A percentile compares a stretch with the other conserved stretches of the same genome.
These are phyloP conservation scores for Malassezia globosa DNA, from an alignment of 1,284 basidiomycete genomes.

Conservation along the genomic window DNA sequence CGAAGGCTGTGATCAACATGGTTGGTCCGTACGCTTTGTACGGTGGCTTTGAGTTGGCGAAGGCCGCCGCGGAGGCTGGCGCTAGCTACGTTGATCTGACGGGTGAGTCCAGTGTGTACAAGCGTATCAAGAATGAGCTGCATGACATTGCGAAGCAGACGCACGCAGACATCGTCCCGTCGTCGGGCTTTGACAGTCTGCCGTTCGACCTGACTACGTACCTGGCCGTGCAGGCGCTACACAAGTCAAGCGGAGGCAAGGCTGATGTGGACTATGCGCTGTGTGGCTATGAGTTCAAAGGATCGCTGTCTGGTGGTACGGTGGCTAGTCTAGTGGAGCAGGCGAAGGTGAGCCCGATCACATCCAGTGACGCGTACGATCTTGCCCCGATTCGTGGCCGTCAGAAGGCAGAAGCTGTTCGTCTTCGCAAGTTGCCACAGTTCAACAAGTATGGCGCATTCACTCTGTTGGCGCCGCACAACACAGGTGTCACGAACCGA, in stretches of 20 bases:
- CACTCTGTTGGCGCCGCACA: slow-evolving; percentile 58
- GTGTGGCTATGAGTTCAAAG: slow-evolving; percentile 50
- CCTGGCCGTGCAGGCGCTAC: slow-evolving; percentile 53
- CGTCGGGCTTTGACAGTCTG: slow-evolving; percentile 60
- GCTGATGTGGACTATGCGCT: slow-evolving; percentile 21
- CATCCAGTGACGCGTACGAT: slow-evolving; percentile 54
- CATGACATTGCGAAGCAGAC: slow-evolving; percentile 61
- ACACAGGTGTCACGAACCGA: slow-evolving; percentile 63
- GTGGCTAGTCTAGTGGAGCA: slow-evolving; percentile 53
- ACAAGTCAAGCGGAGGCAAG: slow-evolving; percentile 48
- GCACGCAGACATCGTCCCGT: slow-evolving; percentile 59
- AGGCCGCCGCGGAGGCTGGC: slow-evolving; percentile 53
- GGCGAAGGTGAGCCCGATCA: slow-evolving; percentile 49
- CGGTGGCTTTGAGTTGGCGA: slow-evolving; percentile 40
- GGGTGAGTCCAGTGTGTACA: slow-evolving; percentile 52
- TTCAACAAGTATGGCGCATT: slow-evolving; percentile 53
- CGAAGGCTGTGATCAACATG: slow-evolving; percentile 28
- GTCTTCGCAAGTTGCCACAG: slow-evolving; percentile 52
- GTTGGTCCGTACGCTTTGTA: slow-evolving; percentile 31
- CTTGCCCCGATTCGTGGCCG: slow-evolving; percentile 20
- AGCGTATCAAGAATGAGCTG: slow-evolving; percentile 53
- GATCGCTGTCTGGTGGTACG: slow-evolving; percentile 62
- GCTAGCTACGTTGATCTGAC: slow-evolving; percentile 59
- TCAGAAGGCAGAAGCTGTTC: slow-evolving; percentile 49
- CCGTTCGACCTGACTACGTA: slow-evolving; percentile 56